Conservation (phyloP, 257 asterid genomes). For the Penstemon newberryi region DNA sequence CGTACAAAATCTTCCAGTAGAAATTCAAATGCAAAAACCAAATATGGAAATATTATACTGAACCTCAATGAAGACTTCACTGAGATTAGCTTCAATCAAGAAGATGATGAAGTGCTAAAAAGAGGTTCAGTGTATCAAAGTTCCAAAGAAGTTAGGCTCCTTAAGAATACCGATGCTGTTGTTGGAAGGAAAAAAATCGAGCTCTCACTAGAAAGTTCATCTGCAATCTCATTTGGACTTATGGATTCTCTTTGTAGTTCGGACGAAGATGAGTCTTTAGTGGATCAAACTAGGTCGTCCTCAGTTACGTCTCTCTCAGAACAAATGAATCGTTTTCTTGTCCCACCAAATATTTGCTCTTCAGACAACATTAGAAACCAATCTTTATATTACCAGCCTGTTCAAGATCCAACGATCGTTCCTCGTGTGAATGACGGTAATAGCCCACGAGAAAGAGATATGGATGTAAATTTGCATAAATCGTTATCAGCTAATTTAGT, state of each 20-base stretch:
- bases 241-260: constrained; percentile 68
- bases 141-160: constrained; percentile 52
- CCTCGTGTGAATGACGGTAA: constrained; percentile 18
- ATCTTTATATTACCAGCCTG: constrained; percentile 12
- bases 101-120: constrained; percentile 43
- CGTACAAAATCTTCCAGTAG: constrained; percentile 47
- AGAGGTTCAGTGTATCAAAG: constrained; percentile 79
- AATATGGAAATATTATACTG: constrained; percentile 36
- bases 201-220: constrained; percentile 48
- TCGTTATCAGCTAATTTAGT: constrained; percentile 68
- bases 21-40: constrained; percentile 45
- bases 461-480: constrained; percentile 36
- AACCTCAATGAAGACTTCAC: constrained; percentile 42
- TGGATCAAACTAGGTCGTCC: constrained; percentile 18
- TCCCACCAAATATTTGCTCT: constrained; percentile 19
- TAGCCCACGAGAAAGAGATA: too few relatives aligned
- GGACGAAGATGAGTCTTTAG: too few relatives aligned
- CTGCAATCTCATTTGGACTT: constrained; percentile 53
- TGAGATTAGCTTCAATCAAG: constrained; percentile 47
- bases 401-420: constrained; percentile 26
- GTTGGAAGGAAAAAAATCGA: constrained; percentile 72
- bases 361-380: not conserved
- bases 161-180: constrained; percentile 35
- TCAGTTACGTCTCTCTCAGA: too few relatives aligned
- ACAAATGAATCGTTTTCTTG: too few relatives aligned